A percentile compares a stretch with the other conserved stretches of the same genome.
These are phyloP conservation scores for Rheum nobile DNA, from an alignment of 148 eudicot genomes.

Conservation along the genomic window DNA sequence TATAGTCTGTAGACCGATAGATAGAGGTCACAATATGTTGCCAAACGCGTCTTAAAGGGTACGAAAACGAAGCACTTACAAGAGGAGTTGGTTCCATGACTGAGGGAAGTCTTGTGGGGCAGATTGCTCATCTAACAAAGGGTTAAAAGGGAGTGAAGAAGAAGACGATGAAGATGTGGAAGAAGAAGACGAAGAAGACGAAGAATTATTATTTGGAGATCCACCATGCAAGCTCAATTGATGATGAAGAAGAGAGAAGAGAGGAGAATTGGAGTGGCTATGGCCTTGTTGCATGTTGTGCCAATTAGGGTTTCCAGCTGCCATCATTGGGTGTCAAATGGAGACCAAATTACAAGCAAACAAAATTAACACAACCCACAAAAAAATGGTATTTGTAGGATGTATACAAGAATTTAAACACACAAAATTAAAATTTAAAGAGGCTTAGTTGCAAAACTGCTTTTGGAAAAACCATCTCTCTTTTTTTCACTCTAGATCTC, in stretches of 20 bases:
- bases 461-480: neutral
- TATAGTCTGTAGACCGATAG: no score
- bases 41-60: neutral
- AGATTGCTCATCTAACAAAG: constrained; percentile 5
- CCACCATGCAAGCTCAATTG: constrained; percentile 4
- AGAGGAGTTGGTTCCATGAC: constrained; percentile 11
- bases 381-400: constrained; percentile 1
- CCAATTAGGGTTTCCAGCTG: constrained; percentile 7
- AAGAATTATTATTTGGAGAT: neutral
- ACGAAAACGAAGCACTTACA: neutral
- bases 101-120: constrained; percentile 6
- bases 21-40: no score
- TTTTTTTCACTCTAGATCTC: neutral
- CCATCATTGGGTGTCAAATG: constrained; percentile 7
- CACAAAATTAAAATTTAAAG: neutral
- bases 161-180: neutral
- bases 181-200: neutral
- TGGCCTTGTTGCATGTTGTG: constrained; percentile 1
- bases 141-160: constrained; percentile 5
- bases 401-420: neutral
- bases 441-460: neutral
- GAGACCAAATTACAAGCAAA: neutral
- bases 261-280: constrained; percentile 1
- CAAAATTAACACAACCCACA: neutral
- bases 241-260: constrained; percentile 8